Base-by-base conservation (phyloP, 805 yeast genomes). In the Candida sakaeoensis region DNA sequence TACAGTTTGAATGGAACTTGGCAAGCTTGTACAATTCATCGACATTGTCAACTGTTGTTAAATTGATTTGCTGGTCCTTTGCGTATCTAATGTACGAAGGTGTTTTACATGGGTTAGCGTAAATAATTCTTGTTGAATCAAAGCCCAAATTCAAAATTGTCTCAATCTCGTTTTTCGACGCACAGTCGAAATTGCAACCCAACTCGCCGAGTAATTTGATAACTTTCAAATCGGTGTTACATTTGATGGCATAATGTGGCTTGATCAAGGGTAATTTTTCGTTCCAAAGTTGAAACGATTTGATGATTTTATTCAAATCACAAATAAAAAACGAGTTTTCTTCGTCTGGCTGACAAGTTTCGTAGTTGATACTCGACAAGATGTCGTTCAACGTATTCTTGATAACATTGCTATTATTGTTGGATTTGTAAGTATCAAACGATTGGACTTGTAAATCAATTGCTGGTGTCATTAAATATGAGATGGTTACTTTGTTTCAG, bases 101-200 rank as follows among this genome's bases (percentile, higher is more conserved):
- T n/a, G 90, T 80, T 64, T 91, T 91, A 63, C 96, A 86, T 9
- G 99, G 96, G 54, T 91, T 88, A 12, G 98, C 97, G 61, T 87
- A 91, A 41, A 93, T 75, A 53, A 91, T 84, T 47, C 85, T 70
- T 9, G 70, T 58, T 7, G 95, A 76, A 46, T 66, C 65, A 36
- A 83, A 77, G 6, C 91, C 91, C 44, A 82, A 55, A 14, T 62
- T 54, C 46, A 87, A 66, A 37, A 87, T 74, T 32, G 67, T 64
- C 40, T 81, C 82, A 53, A 91, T 87, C 65, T 91, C 99, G 47
- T 74, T 74, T 54, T 82, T 79, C 16, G 96, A 86, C 4, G 98
- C 98, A 66, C 99, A 91, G 60, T 91, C 99, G 55, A 91, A 91
- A 42, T 83, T 82, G 39, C 80, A 74, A 19, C 93, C 95, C 47